Evolutionary conservation across 768 basidiomycete species (phyloP).

Genomic region (Boletus huronensis): DNA sequence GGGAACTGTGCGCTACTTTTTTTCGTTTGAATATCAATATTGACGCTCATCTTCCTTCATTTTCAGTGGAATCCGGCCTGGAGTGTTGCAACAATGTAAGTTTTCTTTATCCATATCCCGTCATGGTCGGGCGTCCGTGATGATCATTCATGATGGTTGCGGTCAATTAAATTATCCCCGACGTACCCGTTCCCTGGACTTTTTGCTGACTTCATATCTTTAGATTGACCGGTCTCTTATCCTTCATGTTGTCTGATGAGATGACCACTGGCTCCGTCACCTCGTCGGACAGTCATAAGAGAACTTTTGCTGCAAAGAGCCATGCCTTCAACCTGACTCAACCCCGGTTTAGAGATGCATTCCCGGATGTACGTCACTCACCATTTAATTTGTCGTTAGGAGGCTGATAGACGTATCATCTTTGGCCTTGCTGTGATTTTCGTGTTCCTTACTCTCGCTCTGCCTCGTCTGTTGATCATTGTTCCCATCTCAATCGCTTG

Average conservation of each 20-base stretch:
- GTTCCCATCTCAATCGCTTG: conserved; percentile 8
- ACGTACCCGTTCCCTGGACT: neutral
- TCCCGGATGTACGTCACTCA: conserved; percentile 70
- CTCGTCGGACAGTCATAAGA: conserved; percentile 76
- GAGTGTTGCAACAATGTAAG: conserved; percentile 92
- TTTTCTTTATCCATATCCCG: conserved; percentile 14
- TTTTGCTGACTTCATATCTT: conserved; percentile 11
- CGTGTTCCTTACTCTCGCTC: conserved; percentile 14
- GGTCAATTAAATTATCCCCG: conserved; percentile 16
- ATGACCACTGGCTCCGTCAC: conserved; percentile 94
- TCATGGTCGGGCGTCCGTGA: conserved; percentile 6
- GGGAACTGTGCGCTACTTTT: conserved; percentile 62
- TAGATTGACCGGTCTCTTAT: conserved; percentile 88
- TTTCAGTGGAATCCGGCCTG: conserved; percentile 90
- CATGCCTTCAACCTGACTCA: conserved; percentile 85
- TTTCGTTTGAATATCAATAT: neutral
- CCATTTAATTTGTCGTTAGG: conserved; percentile 18
- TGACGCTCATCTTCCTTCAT: conserved; percentile 2
- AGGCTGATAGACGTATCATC: conserved; percentile 21
- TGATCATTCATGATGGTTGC: conserved; percentile 10
- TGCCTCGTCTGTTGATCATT: conserved; percentile 18
- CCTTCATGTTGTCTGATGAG: conserved; percentile 94
- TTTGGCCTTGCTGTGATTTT: conserved; percentile 16
- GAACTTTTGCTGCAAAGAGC: conserved; percentile 67
- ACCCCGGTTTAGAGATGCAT: conserved; percentile 80